phyloP scores from a whole-genome alignment of 1,139 yeast genomes.

The Nakaseomyces uthaithaninus region DNA sequence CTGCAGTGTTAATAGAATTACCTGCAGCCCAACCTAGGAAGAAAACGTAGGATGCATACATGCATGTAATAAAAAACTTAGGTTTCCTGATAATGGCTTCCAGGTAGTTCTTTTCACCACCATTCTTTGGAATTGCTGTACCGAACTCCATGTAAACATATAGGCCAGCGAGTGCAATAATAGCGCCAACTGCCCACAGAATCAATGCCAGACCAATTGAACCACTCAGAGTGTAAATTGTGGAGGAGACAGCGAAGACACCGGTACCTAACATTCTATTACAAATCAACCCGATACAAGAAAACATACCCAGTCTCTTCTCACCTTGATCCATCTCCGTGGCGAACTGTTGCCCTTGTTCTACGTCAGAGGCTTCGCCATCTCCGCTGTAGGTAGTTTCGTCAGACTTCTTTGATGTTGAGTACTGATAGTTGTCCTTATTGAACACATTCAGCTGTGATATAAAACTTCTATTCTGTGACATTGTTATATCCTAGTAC shows the following conservation, averaged over 20 bases:
- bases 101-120: constrained; percentile 81
- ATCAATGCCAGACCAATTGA: constrained; percentile 67
- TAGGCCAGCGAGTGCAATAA: constrained; percentile 67
- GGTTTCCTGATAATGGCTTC: constrained; percentile 68
- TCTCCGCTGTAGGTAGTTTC: constrained; percentile 8
- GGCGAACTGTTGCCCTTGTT: constrained; percentile 26
- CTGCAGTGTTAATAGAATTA: constrained; percentile 32
- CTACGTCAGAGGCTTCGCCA: constrained; percentile 23
- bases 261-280: constrained; percentile 87
- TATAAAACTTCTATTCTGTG: constrained; percentile 17
- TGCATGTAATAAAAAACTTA: constrained; percentile 57
- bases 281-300: constrained; percentile 60
- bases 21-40: constrained; percentile 84
- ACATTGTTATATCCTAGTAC: constrained; percentile 12
- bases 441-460: constrained; percentile 28
- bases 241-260: constrained; percentile 77
- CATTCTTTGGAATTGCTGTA: constrained; percentile 73
- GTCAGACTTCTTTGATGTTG: constrained; percentile 6
- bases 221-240: constrained; percentile 55
- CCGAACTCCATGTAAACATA: constrained; percentile 80
- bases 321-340: constrained; percentile 44
- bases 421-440: constrained; percentile 22
- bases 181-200: constrained; percentile 71
- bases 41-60: constrained; percentile 70
- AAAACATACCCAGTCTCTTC: constrained; percentile 55